A percentile compares a stretch with the other conserved stretches of the same genome.
Evolutionary conservation across 768 basidiomycete genomes (phyloP).

Genomic region (Ramaria sp.): DNA sequence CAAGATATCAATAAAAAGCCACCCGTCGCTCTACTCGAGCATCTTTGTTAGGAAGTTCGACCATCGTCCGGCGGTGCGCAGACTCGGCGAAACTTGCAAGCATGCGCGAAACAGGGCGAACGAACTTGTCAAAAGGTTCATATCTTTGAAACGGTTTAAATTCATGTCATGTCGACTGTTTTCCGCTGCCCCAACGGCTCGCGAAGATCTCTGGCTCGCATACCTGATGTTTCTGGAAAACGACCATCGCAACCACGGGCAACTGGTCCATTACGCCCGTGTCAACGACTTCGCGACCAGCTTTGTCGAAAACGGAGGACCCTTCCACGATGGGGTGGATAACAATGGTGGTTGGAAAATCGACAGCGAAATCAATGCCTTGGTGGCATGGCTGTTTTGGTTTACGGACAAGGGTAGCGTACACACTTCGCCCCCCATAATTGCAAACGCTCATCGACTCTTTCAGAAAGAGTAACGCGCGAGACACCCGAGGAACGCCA

Average conservation of each 20-base stretch:
- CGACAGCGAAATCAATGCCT: constrained; percentile 36
- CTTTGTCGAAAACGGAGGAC: constrained; percentile 27
- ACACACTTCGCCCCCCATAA: background rate
- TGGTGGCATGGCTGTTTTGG: constrained; percentile 57
- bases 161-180: background rate
- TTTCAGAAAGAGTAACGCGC: constrained; percentile 17
- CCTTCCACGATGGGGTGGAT: constrained; percentile 30
- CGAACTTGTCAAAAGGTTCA: background rate
- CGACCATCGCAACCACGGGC: constrained; percentile 51
- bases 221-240: constrained; percentile 54
- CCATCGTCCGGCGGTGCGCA: background rate
- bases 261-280: constrained; percentile 39
- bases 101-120: background rate
- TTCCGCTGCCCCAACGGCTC: background rate
- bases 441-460: background rate
- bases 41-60: background rate
- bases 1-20: background rate
- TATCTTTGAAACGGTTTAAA: background rate
- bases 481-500: constrained; percentile 20
- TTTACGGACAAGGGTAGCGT: constrained; percentile 39
- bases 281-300: constrained; percentile 33
- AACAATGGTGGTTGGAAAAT: constrained; percentile 43
- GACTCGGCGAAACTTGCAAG: background rate
- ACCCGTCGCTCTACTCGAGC: background rate
- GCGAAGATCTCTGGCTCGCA: constrained; percentile 34